These are phyloP conservation scores for Cryptococcus sp. DNA, from an alignment of 1,284 basidiomycete species.

Conservation along the genomic window DNA sequence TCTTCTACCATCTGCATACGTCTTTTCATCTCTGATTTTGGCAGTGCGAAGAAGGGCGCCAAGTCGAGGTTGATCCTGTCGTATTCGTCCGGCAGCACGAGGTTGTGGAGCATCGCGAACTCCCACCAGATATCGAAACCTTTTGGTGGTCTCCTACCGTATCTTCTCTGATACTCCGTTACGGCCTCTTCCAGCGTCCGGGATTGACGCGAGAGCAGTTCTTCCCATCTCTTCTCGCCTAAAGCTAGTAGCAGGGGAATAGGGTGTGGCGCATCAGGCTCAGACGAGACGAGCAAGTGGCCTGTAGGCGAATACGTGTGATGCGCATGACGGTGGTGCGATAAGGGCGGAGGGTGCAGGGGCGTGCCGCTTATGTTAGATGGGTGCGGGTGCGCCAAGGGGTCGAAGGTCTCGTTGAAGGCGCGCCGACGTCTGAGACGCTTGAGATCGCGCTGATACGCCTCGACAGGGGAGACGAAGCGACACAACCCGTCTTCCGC, in stretches of 20 bases:
- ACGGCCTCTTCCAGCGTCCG: conserved; percentile 71
- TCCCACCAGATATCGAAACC: conserved; percentile 88
- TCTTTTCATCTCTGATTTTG: conserved; percentile 68
- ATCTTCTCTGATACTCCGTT: conserved; percentile 72
- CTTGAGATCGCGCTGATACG: conserved; percentile 42
- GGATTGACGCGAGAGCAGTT: conserved; percentile 70
- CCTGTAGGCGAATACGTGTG: conserved; percentile 46
- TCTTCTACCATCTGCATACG: conserved; percentile 60
- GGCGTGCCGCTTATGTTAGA: conserved; percentile 1
- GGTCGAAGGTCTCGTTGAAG: not conserved
- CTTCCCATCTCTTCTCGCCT: conserved; percentile 69
- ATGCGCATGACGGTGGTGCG: conserved; percentile 21
- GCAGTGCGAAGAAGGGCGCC: conserved; percentile 73
- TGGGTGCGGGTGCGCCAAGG: not conserved
- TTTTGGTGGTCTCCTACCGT: conserved; percentile 72
- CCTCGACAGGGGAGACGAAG: conserved; percentile 46
- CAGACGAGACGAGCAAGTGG: conserved; percentile 42
- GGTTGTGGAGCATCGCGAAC: conserved; percentile 68
- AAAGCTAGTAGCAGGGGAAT: conserved; percentile 74
- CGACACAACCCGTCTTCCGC: conserved; percentile 22
- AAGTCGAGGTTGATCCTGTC: conserved; percentile 77
- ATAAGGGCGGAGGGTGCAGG: conserved; percentile 3
- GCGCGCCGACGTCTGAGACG: conserved; percentile 22
- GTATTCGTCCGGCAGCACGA: conserved; percentile 86
- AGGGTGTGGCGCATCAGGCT: conserved; percentile 61